Conservation (phyloP, 2,329 filamentous ascomycete species). For the Calonectria ilicicola region DNA sequence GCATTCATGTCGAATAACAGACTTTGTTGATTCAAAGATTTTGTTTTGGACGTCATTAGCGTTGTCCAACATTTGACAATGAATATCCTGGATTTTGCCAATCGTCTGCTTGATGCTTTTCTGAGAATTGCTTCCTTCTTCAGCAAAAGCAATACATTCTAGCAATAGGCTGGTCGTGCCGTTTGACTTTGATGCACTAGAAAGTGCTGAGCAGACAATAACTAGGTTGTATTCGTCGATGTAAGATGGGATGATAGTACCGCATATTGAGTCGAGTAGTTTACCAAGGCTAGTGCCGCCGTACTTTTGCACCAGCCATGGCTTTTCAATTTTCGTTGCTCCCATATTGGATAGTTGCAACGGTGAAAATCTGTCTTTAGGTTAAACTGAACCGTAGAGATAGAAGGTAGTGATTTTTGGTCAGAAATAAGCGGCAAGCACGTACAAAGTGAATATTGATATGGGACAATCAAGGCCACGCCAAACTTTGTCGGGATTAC, state of each 20-base stretch:
- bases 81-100: not conserved
- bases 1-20: not conserved
- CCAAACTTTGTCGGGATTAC: too few relatives aligned
- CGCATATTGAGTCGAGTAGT: not conserved
- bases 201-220: conserved; percentile 11
- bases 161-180: conserved; percentile 10
- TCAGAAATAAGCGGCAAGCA: not conserved
- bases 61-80: not conserved
- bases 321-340: not conserved
- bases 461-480: too few relatives aligned
- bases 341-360: not conserved
- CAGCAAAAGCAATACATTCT: not conserved
- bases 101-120: not conserved
- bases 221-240: not conserved
- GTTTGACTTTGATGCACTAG: not conserved
- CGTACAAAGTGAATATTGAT: too few relatives aligned
- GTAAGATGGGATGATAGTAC: not conserved
- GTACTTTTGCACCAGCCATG: conserved; percentile 4
- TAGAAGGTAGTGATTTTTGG: not conserved
- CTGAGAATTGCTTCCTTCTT: not conserved
- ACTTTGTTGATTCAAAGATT: not conserved
- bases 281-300: not conserved
- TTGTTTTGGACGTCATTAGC: not conserved
- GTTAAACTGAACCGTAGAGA: too few relatives aligned
- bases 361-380: too few relatives aligned